Evolutionary conservation across 2,329 filamentous ascomycete species (phyloP).

Genomic region (Laburnicola sp.): DNA sequence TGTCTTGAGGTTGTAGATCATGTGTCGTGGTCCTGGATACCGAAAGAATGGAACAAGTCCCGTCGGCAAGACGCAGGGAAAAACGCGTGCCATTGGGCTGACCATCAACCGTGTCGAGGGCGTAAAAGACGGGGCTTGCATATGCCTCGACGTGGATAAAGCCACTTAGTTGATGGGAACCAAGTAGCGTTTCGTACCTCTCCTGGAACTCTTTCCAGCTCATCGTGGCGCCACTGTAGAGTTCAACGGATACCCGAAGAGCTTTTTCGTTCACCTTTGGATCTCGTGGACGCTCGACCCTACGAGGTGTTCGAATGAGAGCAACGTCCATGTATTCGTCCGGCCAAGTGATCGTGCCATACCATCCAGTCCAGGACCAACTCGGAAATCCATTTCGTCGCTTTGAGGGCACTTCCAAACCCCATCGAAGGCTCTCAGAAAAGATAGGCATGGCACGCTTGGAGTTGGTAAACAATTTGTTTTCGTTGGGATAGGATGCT

Average conservation of each 20-base stretch:
- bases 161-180: neutral
- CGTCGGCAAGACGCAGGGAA: neutral
- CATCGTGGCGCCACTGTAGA: conserved; percentile 1
- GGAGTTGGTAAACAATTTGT: neutral
- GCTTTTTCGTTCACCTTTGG: conserved; percentile 10
- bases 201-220: conserved; percentile 11
- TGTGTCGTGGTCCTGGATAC: neutral
- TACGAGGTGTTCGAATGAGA: neutral
- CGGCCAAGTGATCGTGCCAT: conserved; percentile 10
- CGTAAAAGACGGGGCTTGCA: neutral
- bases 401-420: conserved; percentile 1
- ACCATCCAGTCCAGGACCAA: conserved; percentile 16
- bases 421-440: conserved; percentile 8
- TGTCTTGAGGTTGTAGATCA: neutral
- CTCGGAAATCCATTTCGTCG: conserved; percentile 11
- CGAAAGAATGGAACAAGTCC: neutral
- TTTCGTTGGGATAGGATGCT: neutral
- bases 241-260: conserved; percentile 3
- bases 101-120: neutral
- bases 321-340: conserved; percentile 1
- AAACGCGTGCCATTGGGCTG: neutral
- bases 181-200: conserved; percentile 4
- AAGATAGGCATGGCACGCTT: conserved; percentile 8
- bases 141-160: conserved; percentile 6
- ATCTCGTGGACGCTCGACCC: conserved; percentile 5